Base-by-base conservation (phyloP, 2,329 filamentous ascomycete species). In the Colletotrichum shisoi region DNA sequence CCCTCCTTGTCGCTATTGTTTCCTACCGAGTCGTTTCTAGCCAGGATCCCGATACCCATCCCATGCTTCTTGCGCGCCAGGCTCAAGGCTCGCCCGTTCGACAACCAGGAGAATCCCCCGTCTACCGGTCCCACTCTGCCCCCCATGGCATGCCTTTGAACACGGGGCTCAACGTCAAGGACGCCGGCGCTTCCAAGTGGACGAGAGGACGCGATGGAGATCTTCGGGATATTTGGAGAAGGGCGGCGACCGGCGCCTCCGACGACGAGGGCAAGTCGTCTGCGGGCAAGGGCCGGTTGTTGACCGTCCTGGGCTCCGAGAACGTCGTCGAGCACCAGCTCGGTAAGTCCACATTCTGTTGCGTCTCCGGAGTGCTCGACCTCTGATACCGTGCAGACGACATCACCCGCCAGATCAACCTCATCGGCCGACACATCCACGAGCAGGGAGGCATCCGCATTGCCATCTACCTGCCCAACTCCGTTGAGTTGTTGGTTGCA, bases 381-480 rank as follows among this genome's bases (percentile, higher is more conserved):
- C 6, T 67, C 46, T 64, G 40, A 70, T 27, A 2, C 34, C 21
- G 27, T 37, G 69, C 79, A 84, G 88, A 89, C 63, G 89, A 93
- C 69, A 79, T 97, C 57, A 94, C 91, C 8, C 89, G 89, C 71
- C 91, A 96, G 76, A 97, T 98, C 77, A 94, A 92, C 77, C 85
- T 95, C 34, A 88, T 98, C 73, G 95, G 95, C 70, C 86, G 87
- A 73, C 87, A 94, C 73, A 85, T 92, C 71, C 82, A 91, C 64
- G 86, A 91, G 72, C 86, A 91, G 70, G 87, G 89, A 63, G 88
- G 87, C 44, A 90, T 88, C 76, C 90, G 88, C 57, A 91, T 98
- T 39, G 95, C 93, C 69, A 86, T 98, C 70, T 97, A 96, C 77
- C 84, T 98, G 63, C 93, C 94, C 49, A 97, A 99, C 82, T 97